Percentiles rank a stretch among this genome's conserved stretches.
Conservation (phyloP, 805 yeast genomes). For the Suhomyces sp. region DNA sequence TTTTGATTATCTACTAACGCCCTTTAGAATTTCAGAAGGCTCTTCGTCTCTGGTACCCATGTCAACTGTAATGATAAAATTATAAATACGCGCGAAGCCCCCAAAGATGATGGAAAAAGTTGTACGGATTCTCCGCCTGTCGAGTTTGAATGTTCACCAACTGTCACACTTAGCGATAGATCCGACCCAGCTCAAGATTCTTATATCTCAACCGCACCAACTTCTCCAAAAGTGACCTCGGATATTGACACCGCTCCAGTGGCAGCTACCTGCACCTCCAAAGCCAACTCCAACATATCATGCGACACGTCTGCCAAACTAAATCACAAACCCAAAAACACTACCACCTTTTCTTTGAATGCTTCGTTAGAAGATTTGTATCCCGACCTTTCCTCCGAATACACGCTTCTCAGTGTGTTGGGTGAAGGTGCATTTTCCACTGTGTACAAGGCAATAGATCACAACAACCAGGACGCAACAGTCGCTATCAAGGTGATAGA, state of each 20-base stretch:
- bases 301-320: neutral
- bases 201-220: neutral
- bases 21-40: slow-evolving; percentile 12
- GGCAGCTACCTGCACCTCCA: neutral
- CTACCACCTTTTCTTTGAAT: slow-evolving; percentile 8
- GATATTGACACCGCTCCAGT: neutral
- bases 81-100: neutral
- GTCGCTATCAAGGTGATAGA: slow-evolving; percentile 78
- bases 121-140: neutral
- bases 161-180: neutral
- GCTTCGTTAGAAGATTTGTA: slow-evolving; percentile 9
- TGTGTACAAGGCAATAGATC: slow-evolving; percentile 70
- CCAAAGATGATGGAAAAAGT: neutral
- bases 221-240: neutral
- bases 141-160: neutral
- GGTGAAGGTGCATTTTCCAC: slow-evolving; percentile 92
- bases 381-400: slow-evolving; percentile 28
- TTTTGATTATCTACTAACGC: slow-evolving; percentile 1
- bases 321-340: neutral
- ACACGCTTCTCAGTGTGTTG: slow-evolving; percentile 32
- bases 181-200: neutral
- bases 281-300: neutral
- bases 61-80: neutral
- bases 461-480: slow-evolving; percentile 30
- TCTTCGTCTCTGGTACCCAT: slow-evolving; percentile 7